These are phyloP conservation scores for Chrysanthemum seticuspe DNA, from an alignment of 129 eudicot species.

Conservation along the genomic window DNA sequence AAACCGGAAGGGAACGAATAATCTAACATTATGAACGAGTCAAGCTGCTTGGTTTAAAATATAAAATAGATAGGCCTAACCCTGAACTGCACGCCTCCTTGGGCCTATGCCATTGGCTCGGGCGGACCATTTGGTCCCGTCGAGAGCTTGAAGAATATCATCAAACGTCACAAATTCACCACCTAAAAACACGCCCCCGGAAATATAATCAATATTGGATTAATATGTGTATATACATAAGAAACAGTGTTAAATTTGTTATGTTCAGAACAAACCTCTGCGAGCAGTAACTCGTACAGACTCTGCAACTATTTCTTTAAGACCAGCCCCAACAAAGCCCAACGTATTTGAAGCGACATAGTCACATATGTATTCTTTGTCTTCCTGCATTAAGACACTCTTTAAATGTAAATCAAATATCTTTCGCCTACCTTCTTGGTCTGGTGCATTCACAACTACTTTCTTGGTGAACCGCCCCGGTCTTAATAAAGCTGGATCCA, in stretches of 20 bases:
- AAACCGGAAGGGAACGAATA: constrained; percentile 1
- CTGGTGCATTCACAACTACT: too few relatives aligned
- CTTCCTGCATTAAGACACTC: too few relatives aligned
- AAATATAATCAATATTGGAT: not conserved
- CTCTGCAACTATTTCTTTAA: too few relatives aligned
- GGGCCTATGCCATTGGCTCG: constrained; percentile 5
- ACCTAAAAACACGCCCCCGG: not conserved
- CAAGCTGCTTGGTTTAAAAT: not conserved
- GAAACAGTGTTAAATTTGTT: not conserved
- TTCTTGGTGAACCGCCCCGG: constrained; percentile 61
- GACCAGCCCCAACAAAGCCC: too few relatives aligned
- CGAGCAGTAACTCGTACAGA: too few relatives aligned
- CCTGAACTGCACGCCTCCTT: constrained; percentile 17
- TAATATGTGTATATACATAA: not conserved
- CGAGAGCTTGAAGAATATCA: not conserved
- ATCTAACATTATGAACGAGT: not conserved
- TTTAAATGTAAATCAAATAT: too few relatives aligned
- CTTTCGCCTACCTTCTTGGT: too few relatives aligned
- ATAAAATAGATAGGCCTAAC: not conserved
- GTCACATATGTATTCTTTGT: too few relatives aligned
- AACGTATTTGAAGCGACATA: too few relatives aligned
- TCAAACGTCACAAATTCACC: not conserved
- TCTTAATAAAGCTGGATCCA: constrained; percentile 89
- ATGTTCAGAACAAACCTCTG: not conserved
- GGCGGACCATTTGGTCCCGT: too few relatives aligned